These are phyloP conservation scores for Nemania abortiva DNA, from an alignment of 2,329 filamentous ascomycete species.

Conservation along the genomic window DNA sequence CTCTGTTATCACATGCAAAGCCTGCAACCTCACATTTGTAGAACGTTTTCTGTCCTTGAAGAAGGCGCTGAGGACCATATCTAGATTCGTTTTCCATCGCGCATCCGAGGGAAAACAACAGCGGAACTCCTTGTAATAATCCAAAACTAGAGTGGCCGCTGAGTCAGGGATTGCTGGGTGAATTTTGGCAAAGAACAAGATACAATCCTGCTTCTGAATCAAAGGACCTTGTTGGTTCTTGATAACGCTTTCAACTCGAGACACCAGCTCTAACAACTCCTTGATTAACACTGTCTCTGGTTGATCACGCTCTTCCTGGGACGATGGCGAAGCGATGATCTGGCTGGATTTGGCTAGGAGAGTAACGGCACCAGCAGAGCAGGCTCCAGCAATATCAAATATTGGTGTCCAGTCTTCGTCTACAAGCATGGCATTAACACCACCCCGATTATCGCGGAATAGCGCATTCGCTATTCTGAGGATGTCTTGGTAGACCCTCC, in stretches of 20 bases:
- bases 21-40: slow-evolving; percentile 70
- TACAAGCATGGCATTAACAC: slow-evolving; percentile 67
- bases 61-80: slow-evolving; percentile 71
- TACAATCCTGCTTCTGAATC: slow-evolving; percentile 71
- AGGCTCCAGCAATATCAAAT: slow-evolving; percentile 69
- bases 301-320: slow-evolving; percentile 50
- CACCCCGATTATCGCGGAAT: slow-evolving; percentile 65
- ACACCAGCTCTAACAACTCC: slow-evolving; percentile 61
- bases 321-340: slow-evolving; percentile 40
- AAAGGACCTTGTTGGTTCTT: slow-evolving; percentile 63
- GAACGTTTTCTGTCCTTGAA: slow-evolving; percentile 72
- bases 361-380: slow-evolving; percentile 56
- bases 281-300: slow-evolving; percentile 56
- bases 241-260: slow-evolving; percentile 63
- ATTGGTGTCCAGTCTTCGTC: slow-evolving; percentile 76
- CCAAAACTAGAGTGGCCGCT: slow-evolving; percentile 72
- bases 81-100: slow-evolving; percentile 74
- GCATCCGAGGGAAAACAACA: slow-evolving; percentile 78
- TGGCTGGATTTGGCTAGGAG: slow-evolving; percentile 42
- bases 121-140: slow-evolving; percentile 75
- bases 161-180: slow-evolving; percentile 73
- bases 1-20: slow-evolving; percentile 70
- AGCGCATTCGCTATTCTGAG: slow-evolving; percentile 67
- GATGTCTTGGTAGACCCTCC: slow-evolving; percentile 61
- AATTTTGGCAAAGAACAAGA: slow-evolving; percentile 74